A percentile compares a stretch with the other conserved stretches of the same genome.
Conservation (phyloP, 2,329 filamentous ascomycete genomes). For the Phoma sp. region DNA sequence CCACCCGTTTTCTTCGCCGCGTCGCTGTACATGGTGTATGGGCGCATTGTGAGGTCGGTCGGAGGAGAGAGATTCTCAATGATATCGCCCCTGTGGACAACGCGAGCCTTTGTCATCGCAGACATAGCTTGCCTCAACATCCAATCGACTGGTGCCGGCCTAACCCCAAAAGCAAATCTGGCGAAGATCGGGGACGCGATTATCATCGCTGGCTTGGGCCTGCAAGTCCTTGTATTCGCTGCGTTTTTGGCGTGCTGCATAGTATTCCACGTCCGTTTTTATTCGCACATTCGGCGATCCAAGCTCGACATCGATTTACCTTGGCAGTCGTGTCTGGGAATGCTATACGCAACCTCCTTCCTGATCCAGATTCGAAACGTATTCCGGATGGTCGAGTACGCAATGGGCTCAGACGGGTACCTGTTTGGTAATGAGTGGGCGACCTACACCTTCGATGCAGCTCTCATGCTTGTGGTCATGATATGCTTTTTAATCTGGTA, state of each 20-base stretch:
- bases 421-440: constrained; percentile 52
- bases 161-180: background rate
- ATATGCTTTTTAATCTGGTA: background rate
- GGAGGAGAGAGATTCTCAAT: constrained; percentile 49
- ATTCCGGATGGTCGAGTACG: constrained; percentile 58
- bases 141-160: background rate
- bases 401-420: constrained; percentile 51
- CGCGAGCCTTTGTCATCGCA: constrained; percentile 45
- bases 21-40: constrained; percentile 52
- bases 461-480: constrained; percentile 52
- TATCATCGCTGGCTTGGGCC: constrained; percentile 59
- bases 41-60: constrained; percentile 44
- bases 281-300: constrained; percentile 20
- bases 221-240: constrained; percentile 65
- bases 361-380: constrained; percentile 57
- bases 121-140: background rate
- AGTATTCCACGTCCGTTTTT: constrained; percentile 55
- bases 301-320: background rate
- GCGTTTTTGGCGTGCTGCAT: constrained; percentile 58
- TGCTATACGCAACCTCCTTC: constrained; percentile 51
- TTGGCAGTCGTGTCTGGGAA: constrained; percentile 30
- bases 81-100: constrained; percentile 53
- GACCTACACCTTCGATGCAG: constrained; percentile 55
- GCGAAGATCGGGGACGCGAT: background rate
- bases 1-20: constrained; percentile 53